A percentile compares a stretch with the other conserved stretches of the same genome.
Evolutionary conservation across 208 protist species (phyloP).

Genomic region (Wallacemonas sp.): DNA sequence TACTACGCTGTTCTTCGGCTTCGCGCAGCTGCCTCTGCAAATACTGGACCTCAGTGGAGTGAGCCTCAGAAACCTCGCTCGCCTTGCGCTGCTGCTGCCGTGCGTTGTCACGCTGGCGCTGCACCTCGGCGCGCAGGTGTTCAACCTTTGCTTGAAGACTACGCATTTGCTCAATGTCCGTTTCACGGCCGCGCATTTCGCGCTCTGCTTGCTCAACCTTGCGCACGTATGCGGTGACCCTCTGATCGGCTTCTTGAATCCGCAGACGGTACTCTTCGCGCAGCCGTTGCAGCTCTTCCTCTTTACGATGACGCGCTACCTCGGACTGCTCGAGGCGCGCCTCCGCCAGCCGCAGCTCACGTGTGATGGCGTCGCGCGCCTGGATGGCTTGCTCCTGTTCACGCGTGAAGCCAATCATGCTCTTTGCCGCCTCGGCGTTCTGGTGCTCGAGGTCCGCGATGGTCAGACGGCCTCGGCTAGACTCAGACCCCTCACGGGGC

Average conservation of each 20-base stretch:
- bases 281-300: slow-evolving; percentile 31
- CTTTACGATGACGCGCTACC: slow-evolving; percentile 34
- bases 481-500: not conserved
- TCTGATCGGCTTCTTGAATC: slow-evolving; percentile 40
- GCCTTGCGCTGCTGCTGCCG: slow-evolving; percentile 36
- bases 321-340: slow-evolving; percentile 39
- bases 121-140: slow-evolving; percentile 45
- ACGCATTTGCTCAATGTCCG: slow-evolving; percentile 26
- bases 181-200: slow-evolving; percentile 17
- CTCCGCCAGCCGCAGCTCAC: slow-evolving; percentile 44
- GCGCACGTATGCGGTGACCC: slow-evolving; percentile 32
- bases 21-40: slow-evolving; percentile 48
- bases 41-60: slow-evolving; percentile 48
- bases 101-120: slow-evolving; percentile 29
- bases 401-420: slow-evolving; percentile 29
- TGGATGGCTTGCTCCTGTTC: slow-evolving; percentile 20
- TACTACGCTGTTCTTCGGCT: slow-evolving; percentile 17
- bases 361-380: slow-evolving; percentile 28
- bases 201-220: slow-evolving; percentile 39
- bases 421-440: slow-evolving; percentile 33
- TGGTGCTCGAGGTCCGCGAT: slow-evolving; percentile 34
- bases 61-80: slow-evolving; percentile 25
- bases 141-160: slow-evolving; percentile 37
- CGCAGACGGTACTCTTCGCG: slow-evolving; percentile 36
- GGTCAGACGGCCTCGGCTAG: slow-evolving; percentile 2